phyloP scores from a whole-genome alignment of 1,284 basidiomycete genomes.

The Trichosporon faecale region DNA sequence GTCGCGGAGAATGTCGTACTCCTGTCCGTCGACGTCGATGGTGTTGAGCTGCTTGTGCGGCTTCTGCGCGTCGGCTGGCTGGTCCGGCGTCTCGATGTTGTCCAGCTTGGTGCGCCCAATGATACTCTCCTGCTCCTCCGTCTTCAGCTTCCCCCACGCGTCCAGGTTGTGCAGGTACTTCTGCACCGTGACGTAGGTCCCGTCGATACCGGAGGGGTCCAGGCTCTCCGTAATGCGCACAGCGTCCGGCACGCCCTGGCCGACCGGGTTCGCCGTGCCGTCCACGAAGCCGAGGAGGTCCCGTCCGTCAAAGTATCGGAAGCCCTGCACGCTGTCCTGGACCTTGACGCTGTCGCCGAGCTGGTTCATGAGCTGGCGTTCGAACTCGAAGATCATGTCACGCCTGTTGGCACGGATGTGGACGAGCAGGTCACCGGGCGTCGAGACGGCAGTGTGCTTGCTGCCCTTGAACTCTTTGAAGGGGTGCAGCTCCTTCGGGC shows the following conservation, averaged over 20 bases:
- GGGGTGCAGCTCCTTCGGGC: constrained; percentile 18
- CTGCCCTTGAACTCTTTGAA: constrained; percentile 22
- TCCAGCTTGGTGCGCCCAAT: constrained; percentile 27
- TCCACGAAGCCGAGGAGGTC: constrained; percentile 27
- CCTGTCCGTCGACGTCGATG: constrained; percentile 16
- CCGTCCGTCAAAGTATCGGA: constrained; percentile 28
- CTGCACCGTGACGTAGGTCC: constrained; percentile 22
- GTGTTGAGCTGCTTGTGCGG: constrained; percentile 25
- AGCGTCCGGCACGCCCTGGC: constrained; percentile 6
- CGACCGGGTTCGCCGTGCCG: constrained; percentile 27
- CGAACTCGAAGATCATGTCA: constrained; percentile 26
- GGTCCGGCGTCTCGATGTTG: constrained; percentile 22
- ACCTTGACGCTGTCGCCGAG: constrained; percentile 16
- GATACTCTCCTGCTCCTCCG: constrained; percentile 20
- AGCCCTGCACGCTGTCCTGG: constrained; percentile 18
- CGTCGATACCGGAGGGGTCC: constrained; percentile 8
- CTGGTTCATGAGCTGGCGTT: constrained; percentile 17
- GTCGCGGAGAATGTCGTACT: constrained; percentile 27
- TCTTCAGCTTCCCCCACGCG: constrained; percentile 17
- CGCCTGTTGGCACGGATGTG: constrained; percentile 23
- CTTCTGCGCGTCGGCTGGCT: constrained; percentile 18
- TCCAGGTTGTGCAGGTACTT: constrained; percentile 25
- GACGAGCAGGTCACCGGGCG: constrained; percentile 23
- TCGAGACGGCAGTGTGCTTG: constrained; percentile 18
- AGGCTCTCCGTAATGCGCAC: constrained; percentile 11